Percentiles rank a stretch among this genome's conserved stretches.
phyloP scores from a whole-genome alignment of 78 protist species.

The Dictyostelium capitatum region DNA sequence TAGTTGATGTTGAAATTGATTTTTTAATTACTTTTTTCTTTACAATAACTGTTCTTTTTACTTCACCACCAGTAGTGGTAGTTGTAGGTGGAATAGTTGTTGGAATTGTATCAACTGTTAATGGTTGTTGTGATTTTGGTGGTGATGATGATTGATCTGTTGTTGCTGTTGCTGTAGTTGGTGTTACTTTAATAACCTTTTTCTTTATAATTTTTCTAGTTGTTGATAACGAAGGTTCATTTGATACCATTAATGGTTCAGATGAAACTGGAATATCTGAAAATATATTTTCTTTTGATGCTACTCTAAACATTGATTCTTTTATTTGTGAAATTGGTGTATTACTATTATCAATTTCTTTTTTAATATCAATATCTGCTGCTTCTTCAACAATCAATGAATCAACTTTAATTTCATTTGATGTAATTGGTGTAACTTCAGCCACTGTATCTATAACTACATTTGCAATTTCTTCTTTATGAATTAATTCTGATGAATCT shows the following conservation, averaged over 20 bases:
- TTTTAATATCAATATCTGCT: neutral
- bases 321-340: conserved; percentile 1
- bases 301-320: neutral
- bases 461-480: neutral
- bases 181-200: neutral
- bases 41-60: conserved; percentile 52
- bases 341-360: neutral
- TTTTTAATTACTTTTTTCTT: conserved; percentile 54
- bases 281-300: conserved; percentile 54
- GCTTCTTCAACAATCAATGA: neutral
- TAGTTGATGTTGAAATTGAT: neutral
- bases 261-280: conserved; percentile 58
- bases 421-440: neutral
- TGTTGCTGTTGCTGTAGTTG: neutral
- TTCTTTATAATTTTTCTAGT: conserved; percentile 40
- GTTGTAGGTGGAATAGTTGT: neutral
- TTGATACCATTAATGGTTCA: conserved; percentile 34
- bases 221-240: neutral
- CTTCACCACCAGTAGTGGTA: neutral
- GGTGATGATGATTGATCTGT: neutral
- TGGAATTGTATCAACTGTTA: neutral
- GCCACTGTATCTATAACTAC: neutral
- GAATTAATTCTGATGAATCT: neutral
- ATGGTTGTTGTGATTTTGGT: neutral
- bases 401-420: no score